Percentiles rank a stretch among this genome's conserved stretches.
These are phyloP conservation scores for Panicum hallii DNA, from an alignment of 202 grass and related monocot species.

Conservation along the genomic window DNA sequence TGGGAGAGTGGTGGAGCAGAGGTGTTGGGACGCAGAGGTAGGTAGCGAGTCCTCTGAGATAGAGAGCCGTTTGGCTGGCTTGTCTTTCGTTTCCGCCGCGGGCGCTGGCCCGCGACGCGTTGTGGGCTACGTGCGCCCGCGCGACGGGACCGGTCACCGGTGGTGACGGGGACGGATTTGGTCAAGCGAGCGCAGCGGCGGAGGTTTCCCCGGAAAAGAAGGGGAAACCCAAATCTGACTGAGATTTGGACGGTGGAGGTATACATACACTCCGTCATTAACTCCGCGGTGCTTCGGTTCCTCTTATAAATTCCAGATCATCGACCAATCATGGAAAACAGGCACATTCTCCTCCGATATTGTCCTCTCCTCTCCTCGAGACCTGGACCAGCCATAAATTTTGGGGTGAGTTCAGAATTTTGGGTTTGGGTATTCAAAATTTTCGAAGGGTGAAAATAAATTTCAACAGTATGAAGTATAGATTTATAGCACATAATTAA, in stretches of 20 bases:
- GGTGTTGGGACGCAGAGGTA: neutral
- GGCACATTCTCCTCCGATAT: neutral
- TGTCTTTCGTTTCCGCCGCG: neutral
- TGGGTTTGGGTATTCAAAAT: too few species aligned
- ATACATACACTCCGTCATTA: neutral
- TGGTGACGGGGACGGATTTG: neutral
- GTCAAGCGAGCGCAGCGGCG: neutral
- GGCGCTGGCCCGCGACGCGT: slow-evolving; percentile 11
- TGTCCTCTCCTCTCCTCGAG: neutral
- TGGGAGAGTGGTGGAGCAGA: neutral
- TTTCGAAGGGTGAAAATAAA: too few species aligned
- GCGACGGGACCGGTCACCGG: neutral
- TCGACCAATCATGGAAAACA: neutral
- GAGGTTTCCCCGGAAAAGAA: neutral
- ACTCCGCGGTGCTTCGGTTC: neutral
- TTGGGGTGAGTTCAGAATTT: too few species aligned
- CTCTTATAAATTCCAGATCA: neutral
- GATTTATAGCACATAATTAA: too few species aligned
- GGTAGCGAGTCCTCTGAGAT: slow-evolving; percentile 1
- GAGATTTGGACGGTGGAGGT: neutral
- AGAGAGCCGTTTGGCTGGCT: slow-evolving; percentile 4
- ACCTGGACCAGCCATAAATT: too few species aligned
- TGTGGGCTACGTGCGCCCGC: slow-evolving; percentile 6
- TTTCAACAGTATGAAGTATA: too few species aligned
- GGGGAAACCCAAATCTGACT: neutral